These are phyloP conservation scores for Aspergillus ibericus DNA, from an alignment of 2,329 filamentous ascomycete species.

Conservation along the genomic window DNA sequence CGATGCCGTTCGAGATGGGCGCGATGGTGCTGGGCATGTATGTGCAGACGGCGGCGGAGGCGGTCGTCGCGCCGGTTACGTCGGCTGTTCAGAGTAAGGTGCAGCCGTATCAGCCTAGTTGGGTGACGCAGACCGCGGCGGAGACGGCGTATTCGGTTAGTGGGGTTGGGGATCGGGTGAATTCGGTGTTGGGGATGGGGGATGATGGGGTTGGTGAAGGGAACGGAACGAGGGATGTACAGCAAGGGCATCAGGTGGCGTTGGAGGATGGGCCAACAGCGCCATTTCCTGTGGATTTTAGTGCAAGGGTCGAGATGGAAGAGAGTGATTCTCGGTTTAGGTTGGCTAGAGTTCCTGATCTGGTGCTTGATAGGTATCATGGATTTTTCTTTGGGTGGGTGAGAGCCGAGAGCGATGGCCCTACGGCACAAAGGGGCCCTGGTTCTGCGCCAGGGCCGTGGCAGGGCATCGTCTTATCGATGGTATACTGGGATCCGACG, in stretches of 20 bases:
- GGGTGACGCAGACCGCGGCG: constrained; percentile 32
- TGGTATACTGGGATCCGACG: constrained; percentile 47
- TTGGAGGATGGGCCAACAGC: constrained; percentile 33
- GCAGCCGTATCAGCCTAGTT: constrained; percentile 30
- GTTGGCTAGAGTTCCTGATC: constrained; percentile 53
- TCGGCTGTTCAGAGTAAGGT: constrained; percentile 27
- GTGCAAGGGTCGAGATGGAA: constrained; percentile 37
- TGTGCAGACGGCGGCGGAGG: constrained; percentile 36
- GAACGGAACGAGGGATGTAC: background rate
- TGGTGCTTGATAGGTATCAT: constrained; percentile 54
- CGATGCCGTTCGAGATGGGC: constrained; percentile 66
- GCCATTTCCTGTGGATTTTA: constrained; percentile 33
- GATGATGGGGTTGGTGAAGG: constrained; percentile 24
- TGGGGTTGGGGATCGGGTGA: constrained; percentile 28
- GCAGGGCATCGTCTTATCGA: constrained; percentile 60
- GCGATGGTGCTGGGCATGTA: constrained; percentile 46
- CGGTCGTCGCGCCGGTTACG: constrained; percentile 25
- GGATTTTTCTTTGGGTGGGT: constrained; percentile 69
- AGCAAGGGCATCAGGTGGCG: background rate
- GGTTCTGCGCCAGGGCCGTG: constrained; percentile 47
- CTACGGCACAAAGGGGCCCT: constrained; percentile 5
- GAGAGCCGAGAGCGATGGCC: constrained; percentile 31
- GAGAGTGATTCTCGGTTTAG: constrained; percentile 56
- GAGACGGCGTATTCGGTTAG: constrained; percentile 34
- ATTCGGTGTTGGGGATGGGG: background rate